Evolutionary conservation across 2,329 filamentous ascomycete species (phyloP).

Genomic region (Xylariaceae sp.): DNA sequence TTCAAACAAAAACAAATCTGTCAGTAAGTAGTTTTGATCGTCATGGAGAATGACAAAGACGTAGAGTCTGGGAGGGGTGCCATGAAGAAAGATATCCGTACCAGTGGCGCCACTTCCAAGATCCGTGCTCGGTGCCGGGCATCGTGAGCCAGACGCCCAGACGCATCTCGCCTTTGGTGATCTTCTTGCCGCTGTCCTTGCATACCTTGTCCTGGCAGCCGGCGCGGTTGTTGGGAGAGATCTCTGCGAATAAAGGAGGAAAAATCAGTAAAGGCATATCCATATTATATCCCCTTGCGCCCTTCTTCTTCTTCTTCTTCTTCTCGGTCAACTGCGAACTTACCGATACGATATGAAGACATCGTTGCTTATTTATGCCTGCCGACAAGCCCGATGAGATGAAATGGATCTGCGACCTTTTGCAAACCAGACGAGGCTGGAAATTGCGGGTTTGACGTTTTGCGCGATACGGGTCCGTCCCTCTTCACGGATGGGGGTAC

Average conservation of each 20-base stretch:
- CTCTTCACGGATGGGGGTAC: no score
- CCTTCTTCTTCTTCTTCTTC: no score
- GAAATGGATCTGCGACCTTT: not conserved
- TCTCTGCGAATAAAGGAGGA: conserved; percentile 47
- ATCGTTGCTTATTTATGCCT: conserved; percentile 4
- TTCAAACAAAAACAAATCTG: no score
- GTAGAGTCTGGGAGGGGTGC: not conserved
- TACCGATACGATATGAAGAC: conserved; percentile 18
- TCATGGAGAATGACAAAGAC: no score
- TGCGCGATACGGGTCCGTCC: no score
- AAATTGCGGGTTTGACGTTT: no score
- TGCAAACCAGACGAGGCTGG: no score
- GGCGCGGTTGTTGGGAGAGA: conserved; percentile 65
- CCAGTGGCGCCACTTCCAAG: conserved; percentile 84
- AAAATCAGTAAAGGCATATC: not conserved
- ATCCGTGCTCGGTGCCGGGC: conserved; percentile 45
- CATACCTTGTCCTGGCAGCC: conserved; percentile 69
- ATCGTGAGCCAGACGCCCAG: conserved; percentile 68
- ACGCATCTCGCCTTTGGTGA: conserved; percentile 72
- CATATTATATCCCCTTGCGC: no score
- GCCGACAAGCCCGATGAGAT: no score
- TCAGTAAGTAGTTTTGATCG: no score
- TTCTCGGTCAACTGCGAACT: no score
- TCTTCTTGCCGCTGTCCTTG: conserved; percentile 64
- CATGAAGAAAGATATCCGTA: conserved; percentile 36